Conservation (phyloP, 176 grass and related monocot genomes). For the Cenchrus fungigraminus region DNA sequence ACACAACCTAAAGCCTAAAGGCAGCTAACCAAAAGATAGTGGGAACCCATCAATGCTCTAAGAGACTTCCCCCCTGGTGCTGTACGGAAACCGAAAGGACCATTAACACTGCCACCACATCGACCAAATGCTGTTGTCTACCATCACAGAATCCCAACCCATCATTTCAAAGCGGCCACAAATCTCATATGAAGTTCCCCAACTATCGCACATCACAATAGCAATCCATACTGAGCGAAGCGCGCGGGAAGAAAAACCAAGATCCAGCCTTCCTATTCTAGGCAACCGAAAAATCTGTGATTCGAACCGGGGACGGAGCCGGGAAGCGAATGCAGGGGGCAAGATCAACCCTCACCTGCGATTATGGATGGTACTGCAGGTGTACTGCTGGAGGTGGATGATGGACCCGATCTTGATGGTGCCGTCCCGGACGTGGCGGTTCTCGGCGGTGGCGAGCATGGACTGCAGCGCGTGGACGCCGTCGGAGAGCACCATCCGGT, state of each 20-base stretch:
- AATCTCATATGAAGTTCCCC: background rate
- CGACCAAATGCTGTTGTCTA: background rate
- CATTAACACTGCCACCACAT: background rate
- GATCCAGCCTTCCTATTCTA: slow-evolving; percentile 7
- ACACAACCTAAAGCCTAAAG: background rate
- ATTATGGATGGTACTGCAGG: slow-evolving; percentile 77
- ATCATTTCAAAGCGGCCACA: background rate
- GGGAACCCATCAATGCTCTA: background rate
- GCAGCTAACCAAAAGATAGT: background rate
- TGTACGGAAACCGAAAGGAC: background rate
- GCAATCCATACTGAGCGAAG: background rate
- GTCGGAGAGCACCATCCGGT: slow-evolving; percentile 83
- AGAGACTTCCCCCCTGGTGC: background rate
- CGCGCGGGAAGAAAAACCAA: background rate
- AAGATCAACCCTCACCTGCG: slow-evolving; percentile 53
- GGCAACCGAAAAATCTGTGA: background rate
- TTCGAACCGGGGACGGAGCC: background rate
- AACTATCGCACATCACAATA: background rate
- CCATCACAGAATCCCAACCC: background rate
- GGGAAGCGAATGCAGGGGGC: background rate
- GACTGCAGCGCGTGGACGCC: slow-evolving; percentile 78
- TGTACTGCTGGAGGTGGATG: slow-evolving; percentile 74
- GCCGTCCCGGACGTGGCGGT: slow-evolving; percentile 40
- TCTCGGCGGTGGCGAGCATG: slow-evolving; percentile 88
- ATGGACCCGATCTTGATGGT: slow-evolving; percentile 48